Base-by-base conservation (phyloP, 345 rosid genomes). In the Eucalyptus paniculata region DNA sequence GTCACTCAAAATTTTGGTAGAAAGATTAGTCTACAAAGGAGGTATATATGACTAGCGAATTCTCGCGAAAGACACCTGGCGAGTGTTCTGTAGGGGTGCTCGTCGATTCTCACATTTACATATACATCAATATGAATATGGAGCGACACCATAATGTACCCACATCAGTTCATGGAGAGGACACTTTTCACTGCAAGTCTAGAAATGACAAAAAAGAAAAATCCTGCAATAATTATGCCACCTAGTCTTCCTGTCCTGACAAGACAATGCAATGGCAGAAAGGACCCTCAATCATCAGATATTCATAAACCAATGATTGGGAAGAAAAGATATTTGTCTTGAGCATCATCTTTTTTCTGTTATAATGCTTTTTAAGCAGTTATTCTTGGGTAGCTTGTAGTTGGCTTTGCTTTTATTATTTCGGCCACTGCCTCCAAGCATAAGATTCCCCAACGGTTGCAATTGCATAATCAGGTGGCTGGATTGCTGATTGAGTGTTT, bases 351-450 rank as follows among this genome's bases (percentile, higher is more conserved):
- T 37, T 40, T 87, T 87, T 62, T 62, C 45, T 87, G 47, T 87
- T 6, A 62, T 72, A 42, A 34, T 47, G 82, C 49, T 87, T 87
- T 56, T 87, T 87, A 21, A 34, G 60, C n/a, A 42, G 67, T 42
- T 87, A 58, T 67, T 87, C 72, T 87, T 12, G 49, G 50, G 88
- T 28, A 44, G 72, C 88, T 87, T 87, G 82, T 58, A 53, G 88
- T 40, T 77, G 85, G 47, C 83, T 24, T 69, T 83, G 40, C 37
- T 82, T 54, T 90, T 90, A 62, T 4, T 89, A 89, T 87, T 87
- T 86, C 49, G 62, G 93, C 94, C 95, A 90, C 92, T 92, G 90
- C 91, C 93, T 88, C 90, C 91, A 89, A 94, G 94, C 95, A 96
- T 95, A 93, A 65, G 96, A 96, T 96, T 95, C 98, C 89, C 92